Evolutionary conservation across 177 flowering plant genomes (phyloP).

Genomic region (Vitis hybrid): DNA sequence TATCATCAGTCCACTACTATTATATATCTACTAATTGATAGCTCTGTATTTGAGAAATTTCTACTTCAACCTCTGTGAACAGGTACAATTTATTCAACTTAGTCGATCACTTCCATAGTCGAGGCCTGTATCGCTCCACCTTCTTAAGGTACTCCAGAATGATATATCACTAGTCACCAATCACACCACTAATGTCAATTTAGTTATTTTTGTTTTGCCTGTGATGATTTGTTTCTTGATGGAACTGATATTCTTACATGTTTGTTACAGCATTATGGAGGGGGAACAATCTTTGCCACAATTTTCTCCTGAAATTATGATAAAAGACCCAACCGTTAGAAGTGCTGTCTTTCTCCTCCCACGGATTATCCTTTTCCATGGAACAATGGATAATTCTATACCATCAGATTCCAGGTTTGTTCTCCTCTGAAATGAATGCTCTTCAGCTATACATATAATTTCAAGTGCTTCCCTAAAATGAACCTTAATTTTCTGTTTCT

Average conservation of each 20-base stretch:
- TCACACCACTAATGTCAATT: neutral
- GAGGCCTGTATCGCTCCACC: slow-evolving; percentile 82
- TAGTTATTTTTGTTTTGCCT: neutral
- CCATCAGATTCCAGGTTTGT: slow-evolving; percentile 81
- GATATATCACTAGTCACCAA: neutral
- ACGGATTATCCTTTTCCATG: slow-evolving; percentile 72
- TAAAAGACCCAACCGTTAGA: slow-evolving; percentile 48
- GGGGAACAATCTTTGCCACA: slow-evolving; percentile 66
- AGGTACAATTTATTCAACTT: slow-evolving; percentile 81
- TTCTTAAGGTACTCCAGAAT: slow-evolving; percentile 62
- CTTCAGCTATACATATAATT: neutral
- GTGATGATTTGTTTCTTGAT: neutral
- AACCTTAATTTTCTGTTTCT: neutral
- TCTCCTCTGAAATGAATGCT: slow-evolving; percentile 9
- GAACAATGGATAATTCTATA: slow-evolving; percentile 80
- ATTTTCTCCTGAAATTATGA: slow-evolving; percentile 74
- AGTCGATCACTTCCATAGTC: slow-evolving; percentile 81
- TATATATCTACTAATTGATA: neutral
- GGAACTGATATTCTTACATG: neutral
- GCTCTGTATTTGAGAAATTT: neutral
- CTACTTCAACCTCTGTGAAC: slow-evolving; percentile 18
- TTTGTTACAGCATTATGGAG: slow-evolving; percentile 79
- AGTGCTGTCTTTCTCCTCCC: slow-evolving; percentile 66
- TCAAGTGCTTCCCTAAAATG: neutral
- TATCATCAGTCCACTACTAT: no score